These are phyloP conservation scores for Pelargonium nanum DNA, from an alignment of 345 rosid species.

Conservation along the genomic window DNA sequence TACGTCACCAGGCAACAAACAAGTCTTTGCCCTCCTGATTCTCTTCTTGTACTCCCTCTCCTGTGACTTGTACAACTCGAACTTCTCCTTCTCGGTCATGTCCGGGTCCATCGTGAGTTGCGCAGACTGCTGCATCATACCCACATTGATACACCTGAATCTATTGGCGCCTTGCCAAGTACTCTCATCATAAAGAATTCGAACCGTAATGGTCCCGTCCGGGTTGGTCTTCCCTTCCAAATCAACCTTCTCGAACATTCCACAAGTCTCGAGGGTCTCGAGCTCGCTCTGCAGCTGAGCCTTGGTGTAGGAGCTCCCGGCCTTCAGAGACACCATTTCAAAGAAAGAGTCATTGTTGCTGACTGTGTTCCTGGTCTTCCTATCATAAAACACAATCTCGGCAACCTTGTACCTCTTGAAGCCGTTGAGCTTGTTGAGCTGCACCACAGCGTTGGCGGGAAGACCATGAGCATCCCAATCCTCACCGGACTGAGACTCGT, in stretches of 20 bases:
- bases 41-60: slow-evolving; percentile 89
- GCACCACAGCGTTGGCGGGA: slow-evolving; percentile 78
- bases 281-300: slow-evolving; percentile 79
- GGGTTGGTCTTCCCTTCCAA: slow-evolving; percentile 77
- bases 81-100: slow-evolving; percentile 93
- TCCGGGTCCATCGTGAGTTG: slow-evolving; percentile 83
- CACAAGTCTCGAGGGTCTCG: slow-evolving; percentile 77
- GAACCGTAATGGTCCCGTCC: slow-evolving; percentile 60
- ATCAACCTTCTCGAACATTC: slow-evolving; percentile 97
- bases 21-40: slow-evolving; percentile 69
- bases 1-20: slow-evolving; percentile 54
- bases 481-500: slow-evolving; percentile 47
- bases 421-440: slow-evolving; percentile 72
- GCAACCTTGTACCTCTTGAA: slow-evolving; percentile 78
- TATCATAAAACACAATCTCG: slow-evolving; percentile 71
- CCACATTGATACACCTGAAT: slow-evolving; percentile 86
- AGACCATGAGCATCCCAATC: slow-evolving; percentile 92
- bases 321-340: slow-evolving; percentile 86
- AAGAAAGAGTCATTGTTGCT: slow-evolving; percentile 89
- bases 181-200: slow-evolving; percentile 70
- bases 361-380: slow-evolving; percentile 42
- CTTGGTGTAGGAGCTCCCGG: slow-evolving; percentile 80
- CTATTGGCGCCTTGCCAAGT: slow-evolving; percentile 89
- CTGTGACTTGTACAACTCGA: slow-evolving; percentile 66
- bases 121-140: slow-evolving; percentile 70